Evolutionary conservation across 31 red algal genomes (phyloP), one percentile per base, ranked within the genome.

Genomic region (Endocladia muricata): DNA sequence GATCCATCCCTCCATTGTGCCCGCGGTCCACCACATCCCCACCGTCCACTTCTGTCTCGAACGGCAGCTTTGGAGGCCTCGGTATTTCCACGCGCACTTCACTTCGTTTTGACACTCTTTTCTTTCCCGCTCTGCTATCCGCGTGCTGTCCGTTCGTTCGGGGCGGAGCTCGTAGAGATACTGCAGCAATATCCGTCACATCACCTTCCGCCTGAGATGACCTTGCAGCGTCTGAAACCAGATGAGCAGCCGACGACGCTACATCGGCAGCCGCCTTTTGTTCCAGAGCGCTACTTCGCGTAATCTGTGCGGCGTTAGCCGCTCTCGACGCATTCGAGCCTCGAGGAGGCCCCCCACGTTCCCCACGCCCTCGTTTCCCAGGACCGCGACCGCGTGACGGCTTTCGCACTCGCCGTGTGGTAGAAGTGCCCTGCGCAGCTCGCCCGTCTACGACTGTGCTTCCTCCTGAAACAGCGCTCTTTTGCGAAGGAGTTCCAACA

Each of bases 401-500:
- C 26, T 2, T n/a, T 59, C 77, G 62, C 4, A 32, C 49, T 26
- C 77, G 61, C 23, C 43, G 68, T 38, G 77, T 23, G 25, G 62
- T 41, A 49, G 65, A 55, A 26, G 70, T 34, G 39, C 37, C 70
- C 80, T 57, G 29, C 70, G 70, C 21, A 44, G 34, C 31, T 34
- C 82, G 54, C 44, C 37, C 68, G 29, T 85, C 82, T 1, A 85
- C 62, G 48, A 72, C 82, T 68, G 17, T 47, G 61, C 82, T 85
- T 3, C 71, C 82, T 9, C 82, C 82, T 2, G 82, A 85, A 23
- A 63, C 82, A 1, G 82, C 76, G 33, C 82, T 85, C 48, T 70
- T 75, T 41, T 85, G 82, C 21, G 82, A 85, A 13, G 70, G 82
- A 2, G 82, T 85, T 21, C 72, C 72, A 28, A 59, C 70, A n/a